Base-by-base conservation (phyloP, 345 rosid genomes). In the Populus simonii region DNA sequence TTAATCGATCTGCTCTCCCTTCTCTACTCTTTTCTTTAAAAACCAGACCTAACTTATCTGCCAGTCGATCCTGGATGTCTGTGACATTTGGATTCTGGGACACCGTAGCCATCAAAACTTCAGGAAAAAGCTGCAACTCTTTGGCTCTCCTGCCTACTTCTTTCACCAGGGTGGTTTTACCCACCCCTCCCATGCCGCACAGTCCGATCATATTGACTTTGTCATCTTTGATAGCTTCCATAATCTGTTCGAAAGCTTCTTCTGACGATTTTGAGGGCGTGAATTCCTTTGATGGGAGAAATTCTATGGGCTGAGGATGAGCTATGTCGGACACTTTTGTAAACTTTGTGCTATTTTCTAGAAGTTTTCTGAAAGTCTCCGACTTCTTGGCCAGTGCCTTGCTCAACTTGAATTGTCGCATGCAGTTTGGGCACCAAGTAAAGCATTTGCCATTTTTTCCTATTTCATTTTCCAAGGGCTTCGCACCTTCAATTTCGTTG, bases 81-180 rank as follows among this genome's bases (percentile, higher is more conserved):
- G n/a, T n/a, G n/a, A n/a, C n/a, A n/a, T n/a, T n/a, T n/a, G n/a
- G n/a, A n/a, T n/a, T n/a, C n/a, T n/a, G n/a, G n/a, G n/a, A n/a
- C n/a, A n/a, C n/a, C n/a, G n/a, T 16, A 9, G 18, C 75, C 20
- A 35, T 70, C 20, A 80, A 8, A 35, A 76, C 68, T 38, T 23
- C 1, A 13, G 51, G 31, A 36, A 38, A 71, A 25, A 71, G 23
- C 51, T 53, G 38, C 23, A 6, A 4, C 41, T 45, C 70, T 17
- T 27, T 70, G 43, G 53, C 45, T 65, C 18, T 31, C 17, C 35
- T 76, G 23, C 18, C 74, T 4, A 75, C 73, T 70, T 18, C 45
- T 61, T 71, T 76, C n/a, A 76, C 76, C 68, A 79, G 27, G 22
- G 85, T 79, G 66, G 39, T 36, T 36, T 36, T 36, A 36, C 39